Percentiles rank a stretch among this genome's conserved stretches.
phyloP scores from a whole-genome alignment of 164 flowering plant genomes.

The Euptelea pleiosperma region DNA sequence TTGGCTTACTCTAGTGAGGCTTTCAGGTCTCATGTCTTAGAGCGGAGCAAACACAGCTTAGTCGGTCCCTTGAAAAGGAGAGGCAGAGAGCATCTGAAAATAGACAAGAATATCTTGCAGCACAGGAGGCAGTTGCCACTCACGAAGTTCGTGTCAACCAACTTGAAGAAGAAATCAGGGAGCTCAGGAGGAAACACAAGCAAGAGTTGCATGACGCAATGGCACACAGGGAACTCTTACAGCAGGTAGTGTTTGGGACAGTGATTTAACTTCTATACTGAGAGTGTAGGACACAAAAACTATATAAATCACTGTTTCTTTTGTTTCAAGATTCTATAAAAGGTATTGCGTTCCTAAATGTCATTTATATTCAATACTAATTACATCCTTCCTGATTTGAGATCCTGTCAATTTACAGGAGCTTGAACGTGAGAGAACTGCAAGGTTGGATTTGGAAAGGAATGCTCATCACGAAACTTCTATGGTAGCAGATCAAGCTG shows the following conservation, averaged over 20 bases:
- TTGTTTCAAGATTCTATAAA: not conserved
- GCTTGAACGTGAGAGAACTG: slow-evolving; percentile 72
- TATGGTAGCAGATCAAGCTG: slow-evolving; percentile 48
- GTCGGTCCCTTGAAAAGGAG: slow-evolving; percentile 90
- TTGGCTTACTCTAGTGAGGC: slow-evolving; percentile 23
- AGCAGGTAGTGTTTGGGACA: slow-evolving; percentile 50
- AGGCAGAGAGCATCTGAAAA: slow-evolving; percentile 96
- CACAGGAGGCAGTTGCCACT: slow-evolving; percentile 93
- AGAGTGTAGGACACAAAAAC: not conserved
- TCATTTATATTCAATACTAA: not conserved
- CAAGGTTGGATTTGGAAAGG: slow-evolving; percentile 77
- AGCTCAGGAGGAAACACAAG: slow-evolving; percentile 75
- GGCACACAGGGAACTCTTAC: slow-evolving; percentile 61
- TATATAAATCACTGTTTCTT: not conserved
- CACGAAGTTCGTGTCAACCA: slow-evolving; percentile 84
- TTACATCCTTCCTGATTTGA: not conserved
- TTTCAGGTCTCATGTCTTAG: slow-evolving; percentile 93
- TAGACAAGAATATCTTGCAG: slow-evolving; percentile 91
- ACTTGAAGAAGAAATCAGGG: slow-evolving; percentile 78
- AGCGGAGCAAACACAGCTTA: slow-evolving; percentile 88
- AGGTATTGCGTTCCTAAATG: not conserved
- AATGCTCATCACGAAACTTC: slow-evolving; percentile 43
- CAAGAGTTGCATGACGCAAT: slow-evolving; percentile 72
- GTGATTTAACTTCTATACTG: not conserved
- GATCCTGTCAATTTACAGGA: slow-evolving; percentile 44